These are phyloP conservation scores for Eimeria brunetti DNA, from an alignment of 169 alveolate species.

Conservation along the genomic window DNA sequence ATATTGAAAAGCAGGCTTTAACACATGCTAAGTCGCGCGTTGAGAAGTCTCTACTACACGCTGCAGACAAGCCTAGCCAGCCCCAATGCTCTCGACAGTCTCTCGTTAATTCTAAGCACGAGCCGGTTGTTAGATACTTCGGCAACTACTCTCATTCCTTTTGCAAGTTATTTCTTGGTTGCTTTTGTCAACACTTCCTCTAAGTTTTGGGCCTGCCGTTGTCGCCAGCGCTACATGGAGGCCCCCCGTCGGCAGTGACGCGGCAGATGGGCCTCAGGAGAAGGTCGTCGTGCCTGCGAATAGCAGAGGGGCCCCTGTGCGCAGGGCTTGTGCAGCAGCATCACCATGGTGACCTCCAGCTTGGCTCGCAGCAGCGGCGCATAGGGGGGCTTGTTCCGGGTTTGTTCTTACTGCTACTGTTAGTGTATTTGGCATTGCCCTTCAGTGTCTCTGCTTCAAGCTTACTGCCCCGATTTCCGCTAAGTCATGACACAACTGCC, in stretches of 20 bases:
- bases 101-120: not conserved
- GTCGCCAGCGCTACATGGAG: not conserved
- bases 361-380: not conserved
- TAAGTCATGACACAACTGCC: not conserved
- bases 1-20: not conserved
- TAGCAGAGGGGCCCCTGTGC: slow-evolving; percentile 14
- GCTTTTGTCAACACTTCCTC: not conserved
- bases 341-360: not conserved
- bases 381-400: not conserved
- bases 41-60: not conserved
- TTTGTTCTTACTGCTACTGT: not conserved
- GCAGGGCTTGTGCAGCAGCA: not conserved
- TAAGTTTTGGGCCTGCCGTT: not conserved
- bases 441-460: slow-evolving; percentile 12
- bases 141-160: not conserved
- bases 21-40: not conserved
- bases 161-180: not conserved
- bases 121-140: not conserved
- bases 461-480: slow-evolving; percentile 11
- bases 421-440: not conserved
- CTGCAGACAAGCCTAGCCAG: slow-evolving; percentile 11
- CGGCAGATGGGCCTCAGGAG: slow-evolving; percentile 40
- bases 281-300: not conserved
- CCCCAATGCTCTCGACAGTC: not conserved
- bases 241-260: slow-evolving; percentile 45